Base-by-base conservation (phyloP, 2,329 filamentous ascomycete genomes). In the Cladosporium sp. region DNA sequence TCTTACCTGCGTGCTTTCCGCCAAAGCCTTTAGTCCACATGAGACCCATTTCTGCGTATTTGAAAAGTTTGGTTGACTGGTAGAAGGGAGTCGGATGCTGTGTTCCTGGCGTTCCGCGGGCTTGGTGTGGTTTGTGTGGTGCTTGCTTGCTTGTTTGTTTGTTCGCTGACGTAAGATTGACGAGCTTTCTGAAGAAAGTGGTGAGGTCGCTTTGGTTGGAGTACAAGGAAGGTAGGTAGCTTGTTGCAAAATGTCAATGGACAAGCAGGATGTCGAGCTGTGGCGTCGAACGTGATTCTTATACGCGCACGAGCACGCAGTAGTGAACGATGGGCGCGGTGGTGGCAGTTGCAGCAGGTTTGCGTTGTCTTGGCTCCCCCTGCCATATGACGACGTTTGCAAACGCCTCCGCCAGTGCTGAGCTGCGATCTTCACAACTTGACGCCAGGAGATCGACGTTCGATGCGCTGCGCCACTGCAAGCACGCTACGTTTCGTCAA, bases 1-100 rank as follows among this genome's bases (percentile, higher is more conserved):
- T 8, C 74, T 62, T 69, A 76, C 76, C 76, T 59, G 65, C 75
- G 62, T 74, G 75, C 55, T 68, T 72, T 60, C 75, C 75, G 55
- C 76, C 76, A 50, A 64, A 78, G 60, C 72, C 69, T 66, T 79
- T 78, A 50, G 75, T 77, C 75, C 76, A 78, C 72, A 79, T 75
- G 63, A 78, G 70, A 72, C 71, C 71, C 76, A 78, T 79, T 47
- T 17, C 74, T 57, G 55, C 25, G 28, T 37, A 14, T 6, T 47
- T 47, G 43, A 14, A n/a, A 8, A 12, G 25, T 14, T 5, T 47
- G 6, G n/a, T n/a, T 28, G 25, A 6, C 25, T 36, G 38, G 14
- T 40, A 17, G 38, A 40, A 14, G 17, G 38, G 14, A 40, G 25
- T 34, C 9, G 30, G 30, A 34, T 37, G 15, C n/a, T 9, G 11